Evolutionary conservation across 345 rosid species (phyloP).

Genomic region (Pistacia vera): DNA sequence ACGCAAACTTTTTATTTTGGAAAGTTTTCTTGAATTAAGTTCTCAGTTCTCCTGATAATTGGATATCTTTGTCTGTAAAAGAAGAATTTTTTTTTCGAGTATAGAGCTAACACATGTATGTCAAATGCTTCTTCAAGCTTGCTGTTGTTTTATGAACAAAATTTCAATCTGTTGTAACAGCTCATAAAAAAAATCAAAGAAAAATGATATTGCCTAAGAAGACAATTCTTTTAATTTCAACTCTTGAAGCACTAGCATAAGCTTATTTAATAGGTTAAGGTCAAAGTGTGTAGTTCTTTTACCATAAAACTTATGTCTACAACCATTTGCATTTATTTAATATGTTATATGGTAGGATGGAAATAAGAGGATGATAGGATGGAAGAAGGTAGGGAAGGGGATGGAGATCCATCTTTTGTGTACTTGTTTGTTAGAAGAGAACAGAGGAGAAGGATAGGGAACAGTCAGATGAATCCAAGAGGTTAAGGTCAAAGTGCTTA

Average conservation of each 20-base stretch:
- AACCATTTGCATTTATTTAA: not conserved
- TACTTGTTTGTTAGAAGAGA: not conserved
- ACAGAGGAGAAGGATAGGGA: not conserved
- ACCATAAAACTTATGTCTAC: not conserved
- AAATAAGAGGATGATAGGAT: not conserved
- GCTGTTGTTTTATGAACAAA: not conserved
- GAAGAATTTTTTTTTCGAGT: too few species aligned
- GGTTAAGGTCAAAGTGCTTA: too few species aligned
- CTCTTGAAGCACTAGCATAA: not conserved
- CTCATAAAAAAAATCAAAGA: too few species aligned
- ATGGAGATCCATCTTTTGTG: too few species aligned
- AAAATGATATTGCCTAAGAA: not conserved
- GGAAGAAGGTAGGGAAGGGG: not conserved
- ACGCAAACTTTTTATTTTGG: too few species aligned
- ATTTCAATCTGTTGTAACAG: not conserved
- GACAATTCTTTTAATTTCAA: not conserved
- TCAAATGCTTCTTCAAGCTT: not conserved
- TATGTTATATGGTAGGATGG: not conserved
- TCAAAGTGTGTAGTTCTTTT: not conserved
- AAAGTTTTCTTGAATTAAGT: too few species aligned
- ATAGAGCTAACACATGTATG: not conserved
- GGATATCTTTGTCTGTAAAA: too few species aligned
- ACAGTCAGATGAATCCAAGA: not conserved
- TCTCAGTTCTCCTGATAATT: too few species aligned
- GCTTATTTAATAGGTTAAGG: not conserved